Evolutionary conservation across 495 filamentous ascomycete genomes (phyloP), one percentile per base, ranked within the genome.

Genomic region (Podospora anserina): DNA sequence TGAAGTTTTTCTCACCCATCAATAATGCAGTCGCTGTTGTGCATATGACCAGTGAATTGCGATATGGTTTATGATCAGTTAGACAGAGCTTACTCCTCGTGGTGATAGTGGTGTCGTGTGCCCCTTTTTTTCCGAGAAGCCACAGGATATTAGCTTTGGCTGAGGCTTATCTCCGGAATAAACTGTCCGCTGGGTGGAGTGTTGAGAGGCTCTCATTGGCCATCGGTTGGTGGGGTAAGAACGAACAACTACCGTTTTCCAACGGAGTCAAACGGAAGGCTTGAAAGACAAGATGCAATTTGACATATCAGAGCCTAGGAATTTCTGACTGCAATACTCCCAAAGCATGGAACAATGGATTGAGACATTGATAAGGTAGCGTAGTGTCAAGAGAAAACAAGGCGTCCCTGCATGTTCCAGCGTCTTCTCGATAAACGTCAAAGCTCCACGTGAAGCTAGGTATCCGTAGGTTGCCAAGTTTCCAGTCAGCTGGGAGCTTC

Each of bases 391-490:
- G 30, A 49, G 39, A 49, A 9, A 49, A 11, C 39, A 6, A 49
- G 39, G 39, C 39, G 39, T 49, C 39, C 39, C 39, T 49, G 39
- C 39, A 49, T 49, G 39, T 49, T 49, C 39, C 39, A 49, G 39
- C 39, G 39, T 49, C 39, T 49, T 49, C 39, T 49, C 39, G 39
- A 49, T 49, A 49, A 39, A 18, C 39, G 13, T 63, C 61, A 18
- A 28, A 34, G 61, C 30, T 63, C 28, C 61, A 63, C 61, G 61
- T 63, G 61, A 63, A 49, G 39, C 39, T 18, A 49, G 9, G 28
- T 49, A 49, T 30, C 61, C 61, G 49, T 49, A 49, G 9, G 28
- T 49, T 63, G 61, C 61, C 61, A 63, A 32, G 32, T 49, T 44
- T 39, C 30, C 39, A 49, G 39, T 49, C 39, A 49, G 39, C 39